Percentiles rank a stretch among this genome's conserved stretches.
phyloP scores from a whole-genome alignment of 345 rosid species.

The Brassica rapa region DNA sequence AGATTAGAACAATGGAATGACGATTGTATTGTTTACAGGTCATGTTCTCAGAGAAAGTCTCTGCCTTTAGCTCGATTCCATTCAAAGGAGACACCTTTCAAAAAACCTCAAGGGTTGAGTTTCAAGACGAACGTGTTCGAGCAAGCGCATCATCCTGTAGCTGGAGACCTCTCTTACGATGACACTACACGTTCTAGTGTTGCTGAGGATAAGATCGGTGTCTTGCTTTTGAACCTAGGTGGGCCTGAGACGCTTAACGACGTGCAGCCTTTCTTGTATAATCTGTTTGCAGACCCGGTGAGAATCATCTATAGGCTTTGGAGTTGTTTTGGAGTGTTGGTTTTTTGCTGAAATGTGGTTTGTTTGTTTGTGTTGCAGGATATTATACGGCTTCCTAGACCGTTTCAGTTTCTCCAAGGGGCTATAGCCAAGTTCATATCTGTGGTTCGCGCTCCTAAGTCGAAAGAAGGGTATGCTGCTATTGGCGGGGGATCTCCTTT shows the following conservation, averaged over 20 bases:
- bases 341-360: neutral
- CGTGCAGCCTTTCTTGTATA: conserved; percentile 85
- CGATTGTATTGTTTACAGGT: conserved; percentile 31
- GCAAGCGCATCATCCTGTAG: conserved; percentile 44
- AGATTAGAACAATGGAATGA: neutral
- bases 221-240: conserved; percentile 85
- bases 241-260: conserved; percentile 85
- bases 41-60: conserved; percentile 23
- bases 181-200: conserved; percentile 43
- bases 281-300: conserved; percentile 96
- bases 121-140: conserved; percentile 45
- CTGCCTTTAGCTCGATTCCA: conserved; percentile 24
- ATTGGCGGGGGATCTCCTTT: conserved; percentile 95
- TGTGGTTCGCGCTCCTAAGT: conserved; percentile 79
- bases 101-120: conserved; percentile 28
- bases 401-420: conserved; percentile 76
- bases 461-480: conserved; percentile 96
- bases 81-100: conserved; percentile 23
- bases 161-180: conserved; percentile 43
- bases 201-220: conserved; percentile 71
- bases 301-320: conserved; percentile 22
- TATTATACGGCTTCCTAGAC: conserved; percentile 85
- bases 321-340: neutral
- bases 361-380: conserved; percentile 52
- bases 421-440: conserved; percentile 83